These are phyloP conservation scores for Acanthamoeba sp. DNA, from an alignment of 208 protist species.

Conservation along the genomic window DNA sequence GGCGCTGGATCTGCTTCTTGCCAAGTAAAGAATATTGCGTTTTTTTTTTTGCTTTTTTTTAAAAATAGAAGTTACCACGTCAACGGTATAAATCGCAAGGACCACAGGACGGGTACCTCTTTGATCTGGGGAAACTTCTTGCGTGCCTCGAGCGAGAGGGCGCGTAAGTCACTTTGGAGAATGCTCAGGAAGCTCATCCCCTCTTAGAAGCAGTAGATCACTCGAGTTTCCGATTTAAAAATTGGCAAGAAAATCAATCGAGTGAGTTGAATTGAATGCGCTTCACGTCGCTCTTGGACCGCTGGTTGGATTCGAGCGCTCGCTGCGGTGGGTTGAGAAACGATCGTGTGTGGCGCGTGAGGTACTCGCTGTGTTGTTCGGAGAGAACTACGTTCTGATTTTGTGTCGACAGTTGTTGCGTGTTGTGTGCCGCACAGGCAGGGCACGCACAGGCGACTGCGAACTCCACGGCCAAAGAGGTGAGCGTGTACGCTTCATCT, in stretches of 20 bases:
- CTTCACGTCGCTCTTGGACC: too few species aligned
- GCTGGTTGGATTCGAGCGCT: background rate
- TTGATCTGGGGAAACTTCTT: slow-evolving; percentile 72
- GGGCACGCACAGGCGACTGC: too few species aligned
- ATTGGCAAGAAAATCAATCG: background rate
- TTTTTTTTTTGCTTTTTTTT: too few species aligned
- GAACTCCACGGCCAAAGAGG: too few species aligned
- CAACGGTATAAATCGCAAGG: background rate
- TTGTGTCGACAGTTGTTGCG: too few species aligned
- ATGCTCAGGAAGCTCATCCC: slow-evolving; percentile 72
- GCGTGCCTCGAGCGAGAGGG: slow-evolving; percentile 41
- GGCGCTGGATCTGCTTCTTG: background rate
- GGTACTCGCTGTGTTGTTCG: too few species aligned
- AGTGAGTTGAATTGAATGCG: too few species aligned
- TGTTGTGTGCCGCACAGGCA: too few species aligned
- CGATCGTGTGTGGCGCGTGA: too few species aligned
- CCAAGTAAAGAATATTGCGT: too few species aligned
- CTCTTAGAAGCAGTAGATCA: background rate
- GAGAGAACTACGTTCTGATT: too few species aligned
- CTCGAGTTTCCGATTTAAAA: background rate
- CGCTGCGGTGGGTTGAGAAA: background rate
- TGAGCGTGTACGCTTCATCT: too few species aligned
- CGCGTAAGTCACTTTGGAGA: slow-evolving; percentile 46
- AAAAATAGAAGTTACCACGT: background rate
- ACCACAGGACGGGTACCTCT: background rate